These are phyloP conservation scores for Trametes coccinea DNA, from an alignment of 768 basidiomycete species.

Conservation along the genomic window DNA sequence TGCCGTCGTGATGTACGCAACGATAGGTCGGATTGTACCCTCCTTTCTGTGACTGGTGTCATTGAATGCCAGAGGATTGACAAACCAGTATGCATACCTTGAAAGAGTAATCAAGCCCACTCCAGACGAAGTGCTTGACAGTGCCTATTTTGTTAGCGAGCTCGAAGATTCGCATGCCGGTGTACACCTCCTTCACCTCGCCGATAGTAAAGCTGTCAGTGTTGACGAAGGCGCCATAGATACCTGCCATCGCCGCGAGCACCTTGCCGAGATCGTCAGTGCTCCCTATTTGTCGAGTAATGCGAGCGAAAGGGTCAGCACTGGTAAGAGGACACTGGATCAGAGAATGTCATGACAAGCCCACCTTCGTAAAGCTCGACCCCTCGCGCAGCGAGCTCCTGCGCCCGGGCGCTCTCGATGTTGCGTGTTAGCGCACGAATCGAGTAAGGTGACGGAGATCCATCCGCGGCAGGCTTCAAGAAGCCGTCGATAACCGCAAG, in stretches of 20 bases:
- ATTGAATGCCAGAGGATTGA: too few relatives aligned
- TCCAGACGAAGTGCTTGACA: constrained; percentile 42
- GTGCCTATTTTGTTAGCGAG: constrained; percentile 35
- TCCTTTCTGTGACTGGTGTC: constrained; percentile 4
- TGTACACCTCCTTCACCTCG: constrained; percentile 39
- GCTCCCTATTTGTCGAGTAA: constrained; percentile 25
- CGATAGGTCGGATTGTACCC: constrained; percentile 34
- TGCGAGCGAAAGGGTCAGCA: too few relatives aligned
- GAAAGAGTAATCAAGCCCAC: constrained; percentile 39
- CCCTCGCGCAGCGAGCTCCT: constrained; percentile 37
- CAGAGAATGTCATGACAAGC: too few relatives aligned
- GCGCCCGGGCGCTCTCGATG: constrained; percentile 33
- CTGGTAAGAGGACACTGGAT: too few relatives aligned
- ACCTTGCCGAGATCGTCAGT: constrained; percentile 36
- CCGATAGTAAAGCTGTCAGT: constrained; percentile 39
- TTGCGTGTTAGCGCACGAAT: constrained; percentile 44
- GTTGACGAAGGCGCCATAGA: constrained; percentile 40
- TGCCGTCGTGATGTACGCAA: constrained; percentile 41
- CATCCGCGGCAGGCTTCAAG: constrained; percentile 36
- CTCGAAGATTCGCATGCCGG: constrained; percentile 45
- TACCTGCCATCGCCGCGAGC: constrained; percentile 34
- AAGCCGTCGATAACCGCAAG: constrained; percentile 39
- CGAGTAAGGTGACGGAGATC: constrained; percentile 41
- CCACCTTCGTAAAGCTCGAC: constrained; percentile 13
- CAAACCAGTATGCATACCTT: constrained; percentile 31